phyloP scores from a whole-genome alignment of 2,329 filamentous ascomycete genomes.

The Microdochium trichocladiopsis region DNA sequence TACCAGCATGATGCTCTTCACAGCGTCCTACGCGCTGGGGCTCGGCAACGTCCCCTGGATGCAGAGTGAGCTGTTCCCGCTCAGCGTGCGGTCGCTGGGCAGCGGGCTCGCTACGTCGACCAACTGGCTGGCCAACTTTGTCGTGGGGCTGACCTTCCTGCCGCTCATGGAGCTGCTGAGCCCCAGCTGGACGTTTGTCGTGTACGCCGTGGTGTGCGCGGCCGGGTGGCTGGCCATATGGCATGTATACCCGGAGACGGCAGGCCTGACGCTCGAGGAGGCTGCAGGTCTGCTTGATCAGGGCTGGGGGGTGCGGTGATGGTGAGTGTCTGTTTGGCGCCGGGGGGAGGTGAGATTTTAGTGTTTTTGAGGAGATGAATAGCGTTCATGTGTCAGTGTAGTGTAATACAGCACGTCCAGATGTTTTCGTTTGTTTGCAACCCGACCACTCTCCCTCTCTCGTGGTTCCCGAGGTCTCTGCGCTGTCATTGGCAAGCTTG shows the following conservation, averaged over 20 bases:
- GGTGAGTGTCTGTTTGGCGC: background rate
- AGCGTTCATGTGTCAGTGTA: too few species aligned
- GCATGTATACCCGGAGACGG: conserved; percentile 80
- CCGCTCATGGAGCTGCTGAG: conserved; percentile 75
- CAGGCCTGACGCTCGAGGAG: conserved; percentile 74
- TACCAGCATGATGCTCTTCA: conserved; percentile 71
- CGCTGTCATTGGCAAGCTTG: too few species aligned
- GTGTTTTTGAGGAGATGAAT: background rate
- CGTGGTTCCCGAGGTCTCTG: too few species aligned
- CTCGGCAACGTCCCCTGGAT: conserved; percentile 95
- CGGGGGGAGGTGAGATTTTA: too few species aligned
- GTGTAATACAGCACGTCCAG: too few species aligned
- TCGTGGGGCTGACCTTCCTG: conserved; percentile 80
- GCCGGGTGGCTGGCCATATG: conserved; percentile 63
- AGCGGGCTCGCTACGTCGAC: conserved; percentile 71
- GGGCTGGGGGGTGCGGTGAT: conserved; percentile 62
- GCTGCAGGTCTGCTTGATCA: conserved; percentile 63
- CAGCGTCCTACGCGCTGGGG: conserved; percentile 78
- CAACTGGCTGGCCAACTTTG: conserved; percentile 82
- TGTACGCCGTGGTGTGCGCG: conserved; percentile 69
- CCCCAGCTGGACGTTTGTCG: conserved; percentile 69
- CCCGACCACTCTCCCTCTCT: too few species aligned
- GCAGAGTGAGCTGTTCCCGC: conserved; percentile 85
- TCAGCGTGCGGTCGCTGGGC: conserved; percentile 65
- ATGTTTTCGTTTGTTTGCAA: too few species aligned